Evolutionary conservation across 2,329 filamentous ascomycete species (phyloP).

Genomic region (Fusarium drepaniforme): DNA sequence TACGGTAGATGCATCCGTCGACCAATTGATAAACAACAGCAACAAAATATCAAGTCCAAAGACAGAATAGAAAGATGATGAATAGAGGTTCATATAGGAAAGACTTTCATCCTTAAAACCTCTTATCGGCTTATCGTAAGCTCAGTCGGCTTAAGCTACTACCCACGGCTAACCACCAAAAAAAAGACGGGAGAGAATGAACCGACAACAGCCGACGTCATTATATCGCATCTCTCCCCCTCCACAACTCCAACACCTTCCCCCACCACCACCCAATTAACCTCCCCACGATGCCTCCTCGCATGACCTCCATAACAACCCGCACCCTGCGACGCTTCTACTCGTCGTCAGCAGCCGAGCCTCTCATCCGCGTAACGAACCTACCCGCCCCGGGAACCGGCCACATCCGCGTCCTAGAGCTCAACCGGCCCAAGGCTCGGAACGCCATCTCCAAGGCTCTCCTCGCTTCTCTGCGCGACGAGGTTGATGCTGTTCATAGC

Average conservation of each 20-base stretch:
- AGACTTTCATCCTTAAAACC: not conserved
- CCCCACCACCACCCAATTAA: constrained; percentile 4
- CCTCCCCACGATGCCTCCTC: constrained; percentile 48
- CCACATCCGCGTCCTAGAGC: constrained; percentile 87
- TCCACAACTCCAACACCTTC: not conserved
- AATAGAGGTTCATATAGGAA: not conserved
- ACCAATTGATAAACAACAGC: not conserved
- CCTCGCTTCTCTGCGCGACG: constrained; percentile 75
- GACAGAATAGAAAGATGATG: not conserved
- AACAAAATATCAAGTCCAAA: not conserved
- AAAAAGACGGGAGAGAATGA: not conserved
- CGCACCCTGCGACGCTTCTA: constrained; percentile 49
- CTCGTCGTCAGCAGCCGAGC: constrained; percentile 60
- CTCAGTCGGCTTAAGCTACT: constrained; percentile 27
- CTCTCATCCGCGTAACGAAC: constrained; percentile 77
- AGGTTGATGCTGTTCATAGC: constrained; percentile 78
- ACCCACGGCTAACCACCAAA: constrained; percentile 5
- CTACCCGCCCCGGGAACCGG: constrained; percentile 84
- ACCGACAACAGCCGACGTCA: constrained; percentile 41
- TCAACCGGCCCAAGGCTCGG: constrained; percentile 86
- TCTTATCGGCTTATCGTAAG: constrained; percentile 37
- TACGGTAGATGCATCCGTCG: not conserved
- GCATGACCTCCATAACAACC: constrained; percentile 40
- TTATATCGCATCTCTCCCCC: constrained; percentile 4
- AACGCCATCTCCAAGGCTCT: constrained; percentile 91